Conservation (phyloP, 73 alveolate genomes). For the Effrenium voratum region DNA sequence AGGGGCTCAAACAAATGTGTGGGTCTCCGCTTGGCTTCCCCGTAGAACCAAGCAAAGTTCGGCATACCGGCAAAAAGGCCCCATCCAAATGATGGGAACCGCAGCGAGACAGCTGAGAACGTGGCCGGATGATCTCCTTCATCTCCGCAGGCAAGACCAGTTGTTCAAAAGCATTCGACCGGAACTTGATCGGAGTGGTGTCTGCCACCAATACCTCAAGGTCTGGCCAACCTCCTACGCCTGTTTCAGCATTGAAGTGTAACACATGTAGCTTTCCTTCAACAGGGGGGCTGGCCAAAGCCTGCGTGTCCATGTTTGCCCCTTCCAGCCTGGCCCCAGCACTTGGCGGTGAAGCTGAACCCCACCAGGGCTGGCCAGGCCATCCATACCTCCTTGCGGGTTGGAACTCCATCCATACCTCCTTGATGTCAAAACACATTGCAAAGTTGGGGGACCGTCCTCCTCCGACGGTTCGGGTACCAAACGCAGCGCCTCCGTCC, state of each 20-base stretch:
- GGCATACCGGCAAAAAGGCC: background rate
- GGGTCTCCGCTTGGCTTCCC: too few relatives aligned
- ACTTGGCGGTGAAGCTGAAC: constrained; percentile 67
- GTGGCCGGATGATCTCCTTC: constrained; percentile 68
- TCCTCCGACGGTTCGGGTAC: constrained; percentile 23
- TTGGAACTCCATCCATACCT: too few relatives aligned
- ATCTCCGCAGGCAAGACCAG: constrained; percentile 53
- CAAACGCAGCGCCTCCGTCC: constrained; percentile 47
- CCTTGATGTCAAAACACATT: too few relatives aligned
- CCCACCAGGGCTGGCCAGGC: constrained; percentile 89
- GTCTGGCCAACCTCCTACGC: too few relatives aligned
- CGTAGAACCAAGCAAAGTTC: background rate
- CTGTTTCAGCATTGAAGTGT: background rate
- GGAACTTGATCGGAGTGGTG: constrained; percentile 70
- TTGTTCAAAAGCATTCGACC: constrained; percentile 60
- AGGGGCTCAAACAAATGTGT: too few relatives aligned
- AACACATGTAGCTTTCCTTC: background rate
- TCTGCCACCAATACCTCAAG: constrained; percentile 62
- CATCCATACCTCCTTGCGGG: constrained; percentile 89
- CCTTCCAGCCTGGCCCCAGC: constrained; percentile 69
- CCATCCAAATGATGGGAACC: background rate
- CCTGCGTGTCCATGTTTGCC: background rate
- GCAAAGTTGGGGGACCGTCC: too few relatives aligned
- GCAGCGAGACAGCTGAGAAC: background rate
- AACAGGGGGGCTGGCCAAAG: background rate